These are phyloP conservation scores for Suhomyces ambrosiae DNA, from an alignment of 1,139 yeast species.

Conservation along the genomic window DNA sequence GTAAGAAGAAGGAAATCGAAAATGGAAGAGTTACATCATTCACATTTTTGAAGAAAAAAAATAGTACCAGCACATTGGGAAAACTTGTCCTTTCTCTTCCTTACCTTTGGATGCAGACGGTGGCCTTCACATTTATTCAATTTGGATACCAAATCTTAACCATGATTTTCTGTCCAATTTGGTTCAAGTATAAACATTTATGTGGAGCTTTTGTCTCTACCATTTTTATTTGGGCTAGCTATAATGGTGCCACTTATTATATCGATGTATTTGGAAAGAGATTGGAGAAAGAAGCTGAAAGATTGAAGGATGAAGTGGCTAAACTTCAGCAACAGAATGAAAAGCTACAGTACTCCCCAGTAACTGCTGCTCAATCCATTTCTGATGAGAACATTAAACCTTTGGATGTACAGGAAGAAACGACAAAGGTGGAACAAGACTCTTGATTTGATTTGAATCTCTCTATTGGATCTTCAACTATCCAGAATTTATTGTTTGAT, in stretches of 20 bases:
- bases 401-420: neutral
- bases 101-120: constrained; percentile 75
- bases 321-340: constrained; percentile 40
- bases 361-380: constrained; percentile 6
- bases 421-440: neutral
- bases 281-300: constrained; percentile 78
- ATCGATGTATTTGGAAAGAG: constrained; percentile 88
- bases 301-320: constrained; percentile 68
- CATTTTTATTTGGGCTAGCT: constrained; percentile 78
- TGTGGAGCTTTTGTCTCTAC: constrained; percentile 69
- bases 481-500: neutral
- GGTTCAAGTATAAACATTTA: constrained; percentile 70
- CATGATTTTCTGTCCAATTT: constrained; percentile 85
- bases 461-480: constrained; percentile 3
- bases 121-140: constrained; percentile 85
- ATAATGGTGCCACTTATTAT: constrained; percentile 94
- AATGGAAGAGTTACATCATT: constrained; percentile 88
- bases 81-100: constrained; percentile 80
- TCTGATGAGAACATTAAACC: constrained; percentile 11
- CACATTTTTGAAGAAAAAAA: constrained; percentile 74
- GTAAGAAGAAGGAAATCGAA: constrained; percentile 75
- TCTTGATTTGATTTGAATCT: neutral
- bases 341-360: constrained; percentile 14
- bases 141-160: constrained; percentile 85
- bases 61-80: constrained; percentile 69